Evolutionary conservation across 768 basidiomycete species (phyloP), one percentile per base, ranked within the genome.

Genomic region (Leccinum aurantiacum): DNA sequence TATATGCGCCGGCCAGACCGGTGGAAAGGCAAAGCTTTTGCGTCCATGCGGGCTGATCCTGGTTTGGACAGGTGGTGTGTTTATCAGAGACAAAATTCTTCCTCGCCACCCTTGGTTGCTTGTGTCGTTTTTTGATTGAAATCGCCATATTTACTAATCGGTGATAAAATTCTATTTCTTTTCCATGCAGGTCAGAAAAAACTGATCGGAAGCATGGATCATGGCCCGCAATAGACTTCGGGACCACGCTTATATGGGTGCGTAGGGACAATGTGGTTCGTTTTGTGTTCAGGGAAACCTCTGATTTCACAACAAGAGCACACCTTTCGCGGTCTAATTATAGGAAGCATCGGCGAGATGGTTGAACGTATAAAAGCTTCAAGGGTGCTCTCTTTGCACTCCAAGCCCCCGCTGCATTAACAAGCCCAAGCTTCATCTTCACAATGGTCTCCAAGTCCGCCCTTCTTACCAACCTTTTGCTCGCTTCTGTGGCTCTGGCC

Each of bases 381-480:
- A 7, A 38, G 11, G 35, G 33, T 47, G 10, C 11, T 4, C 53
- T 29, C 54, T 35, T 37, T 35, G 1, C 10, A 37, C 48, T 41
- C 22, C 49, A 60, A 59, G 41, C 33, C 54, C 41, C 10, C 31
- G 10, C n/a, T 6, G 9, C 44, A 67, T 44, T 35, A 15, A 50
- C 49, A n/a, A 57, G 59, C 35, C 33, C 31, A 29, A 55, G 37
- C 19, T 48, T 22, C 35, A 27, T n/a, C 41, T 44, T 44, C 41
- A 58, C 7, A 29, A 69, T 69, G 68, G 52, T 65, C 46, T 68
- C 62, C 62, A 66, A 60, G 19, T 52, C 57, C 46, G 47, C 56
- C 17, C 54, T 66, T n/a, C 37, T 70, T 37, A 57, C 41, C 48
- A 66, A 38, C 53, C 33, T 69, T 49, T 61, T 69, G 38, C 62